Evolutionary conservation across 2,329 filamentous ascomycete genomes (phyloP).

Genomic region (Ascomycota sp.): DNA sequence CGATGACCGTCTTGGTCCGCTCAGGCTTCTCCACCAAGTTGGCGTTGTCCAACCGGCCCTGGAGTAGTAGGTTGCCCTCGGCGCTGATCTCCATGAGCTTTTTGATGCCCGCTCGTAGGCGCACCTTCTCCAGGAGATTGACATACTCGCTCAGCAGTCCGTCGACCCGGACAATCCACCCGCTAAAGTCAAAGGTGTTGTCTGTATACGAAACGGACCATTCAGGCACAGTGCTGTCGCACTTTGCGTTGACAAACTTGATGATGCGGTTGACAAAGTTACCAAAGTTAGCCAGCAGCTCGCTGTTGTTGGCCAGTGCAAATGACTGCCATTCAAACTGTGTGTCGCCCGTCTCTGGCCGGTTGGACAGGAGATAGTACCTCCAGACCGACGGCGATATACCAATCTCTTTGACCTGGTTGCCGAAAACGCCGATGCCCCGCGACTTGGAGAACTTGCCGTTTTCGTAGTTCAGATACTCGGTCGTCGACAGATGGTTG

Average conservation of each 20-base stretch:
- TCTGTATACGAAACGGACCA: conserved; percentile 32
- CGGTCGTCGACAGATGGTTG: conserved; percentile 72
- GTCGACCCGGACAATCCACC: conserved; percentile 20
- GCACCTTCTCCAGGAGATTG: conserved; percentile 47
- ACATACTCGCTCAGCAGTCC: conserved; percentile 45
- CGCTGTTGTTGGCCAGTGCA: conserved; percentile 70
- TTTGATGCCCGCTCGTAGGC: conserved; percentile 45
- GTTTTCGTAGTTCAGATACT: conserved; percentile 69
- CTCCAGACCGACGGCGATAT: conserved; percentile 78
- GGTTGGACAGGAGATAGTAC: conserved; percentile 71
- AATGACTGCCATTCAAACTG: conserved; percentile 82
- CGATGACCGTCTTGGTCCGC: conserved; percentile 39
- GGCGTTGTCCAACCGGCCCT: conserved; percentile 34
- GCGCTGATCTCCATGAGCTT: conserved; percentile 48
- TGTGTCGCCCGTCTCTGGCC: conserved; percentile 69
- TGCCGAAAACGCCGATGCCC: conserved; percentile 79
- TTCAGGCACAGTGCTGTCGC: conserved; percentile 48
- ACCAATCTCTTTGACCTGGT: conserved; percentile 71
- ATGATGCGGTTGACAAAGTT: conserved; percentile 57
- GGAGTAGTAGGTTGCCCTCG: conserved; percentile 27
- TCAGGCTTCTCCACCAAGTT: conserved; percentile 32
- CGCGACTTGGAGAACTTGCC: conserved; percentile 89
- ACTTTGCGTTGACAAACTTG: conserved; percentile 61
- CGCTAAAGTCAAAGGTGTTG: conserved; percentile 24
- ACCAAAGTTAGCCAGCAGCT: conserved; percentile 57